Evolutionary conservation across 768 basidiomycete genomes (phyloP), one percentile per base, ranked within the genome.

Genomic region (Trametes sanguinea): DNA sequence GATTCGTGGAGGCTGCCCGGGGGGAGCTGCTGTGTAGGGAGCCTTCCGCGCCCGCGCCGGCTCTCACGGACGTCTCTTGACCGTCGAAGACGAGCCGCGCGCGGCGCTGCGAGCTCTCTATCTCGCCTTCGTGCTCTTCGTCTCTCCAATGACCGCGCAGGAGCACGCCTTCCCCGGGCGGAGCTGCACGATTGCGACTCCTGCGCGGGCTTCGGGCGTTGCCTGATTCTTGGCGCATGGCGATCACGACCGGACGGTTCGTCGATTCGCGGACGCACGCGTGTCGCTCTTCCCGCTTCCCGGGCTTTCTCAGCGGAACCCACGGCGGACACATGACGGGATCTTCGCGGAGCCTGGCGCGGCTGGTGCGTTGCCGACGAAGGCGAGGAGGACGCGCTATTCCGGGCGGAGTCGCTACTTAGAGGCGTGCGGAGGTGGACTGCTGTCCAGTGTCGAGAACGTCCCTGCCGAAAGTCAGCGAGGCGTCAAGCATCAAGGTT

Each of bases 271-370:
- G 16, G 11, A 51, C 51, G 37, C 55, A 57, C 17, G 57, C 48
- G 13, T 7, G 40, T 13, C 11, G 35, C 6, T 37, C 33, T n/a
- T 37, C 5, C 17, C 35, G 29, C 33, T 51, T 55, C 48, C 39
- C 14, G 11, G 51, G 5, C 16, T 57, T 22, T 62, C 61, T 62
- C 54, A 52, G 47, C 16, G 35, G 50, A 27, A 57, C 61, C 50
- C 30, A 17, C 14, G 57, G 22, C 32, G 54, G 32, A 35, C 48
- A 32, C 60, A 61, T 54, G 60, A 61, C 60, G 42, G 39, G 61
- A 56, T 61, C 61, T 62, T 51, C 54, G 54, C 54, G 40, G 42
- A 37, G 48, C 54, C 29, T 45, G 37, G 39, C 40, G 17, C 37
- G 47, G 47, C 30, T 17, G 45, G 45, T 27, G 45, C 45, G 17